phyloP scores from a whole-genome alignment of 352 stramenopile genomes.

The Phytophthora kernoviae region DNA sequence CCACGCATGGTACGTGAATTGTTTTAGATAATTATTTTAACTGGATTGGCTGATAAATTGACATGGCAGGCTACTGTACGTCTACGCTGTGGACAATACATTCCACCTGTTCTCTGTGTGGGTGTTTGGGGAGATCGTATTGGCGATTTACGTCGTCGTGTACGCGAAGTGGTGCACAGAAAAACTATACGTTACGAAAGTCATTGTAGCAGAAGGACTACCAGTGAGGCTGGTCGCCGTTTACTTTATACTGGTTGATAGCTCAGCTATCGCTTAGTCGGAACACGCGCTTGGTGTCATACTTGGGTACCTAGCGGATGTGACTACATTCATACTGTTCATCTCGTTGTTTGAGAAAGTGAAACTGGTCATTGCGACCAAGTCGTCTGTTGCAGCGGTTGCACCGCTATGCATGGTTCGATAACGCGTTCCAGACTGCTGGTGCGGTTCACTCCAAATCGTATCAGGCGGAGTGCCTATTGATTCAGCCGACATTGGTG shows the following conservation, averaged over 20 bases:
- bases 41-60: neutral
- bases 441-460: no score
- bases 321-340: conserved; percentile 30
- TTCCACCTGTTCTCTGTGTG: conserved; percentile 34
- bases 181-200: conserved; percentile 21
- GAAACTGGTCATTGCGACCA: conserved; percentile 28
- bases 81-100: conserved; percentile 28
- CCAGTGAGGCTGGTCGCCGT: conserved; percentile 17
- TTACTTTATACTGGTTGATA: conserved; percentile 26
- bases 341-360: conserved; percentile 36
- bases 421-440: no score
- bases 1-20: conserved; percentile 37
- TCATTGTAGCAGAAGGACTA: conserved; percentile 1
- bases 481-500: no score
- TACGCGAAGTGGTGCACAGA: conserved; percentile 30
- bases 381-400: no score
- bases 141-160: conserved; percentile 22
- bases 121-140: conserved; percentile 26
- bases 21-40: neutral
- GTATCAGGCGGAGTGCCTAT: no score
- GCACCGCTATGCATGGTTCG: no score
- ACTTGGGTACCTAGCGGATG: conserved; percentile 28
- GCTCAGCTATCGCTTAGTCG: conserved; percentile 21
- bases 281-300: conserved; percentile 18
- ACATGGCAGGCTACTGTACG: conserved; percentile 28